Evolutionary conservation across 108 stramenopile species (phyloP).

Genomic region (Hondaea fermentalgiana): DNA sequence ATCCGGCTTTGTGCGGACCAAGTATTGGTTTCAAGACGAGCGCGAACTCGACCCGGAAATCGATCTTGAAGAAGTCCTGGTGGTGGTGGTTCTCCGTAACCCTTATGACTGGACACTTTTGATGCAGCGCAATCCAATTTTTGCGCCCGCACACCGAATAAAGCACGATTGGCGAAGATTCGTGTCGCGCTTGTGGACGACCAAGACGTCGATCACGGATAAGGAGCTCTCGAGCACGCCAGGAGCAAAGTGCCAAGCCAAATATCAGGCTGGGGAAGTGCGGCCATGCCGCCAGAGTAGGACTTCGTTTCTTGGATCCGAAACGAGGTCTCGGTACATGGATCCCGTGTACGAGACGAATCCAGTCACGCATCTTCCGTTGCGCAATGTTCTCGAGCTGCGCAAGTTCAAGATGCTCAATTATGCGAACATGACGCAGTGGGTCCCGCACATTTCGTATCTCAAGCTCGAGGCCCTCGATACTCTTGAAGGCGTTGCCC

Average conservation of each 20-base stretch:
- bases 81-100: background rate
- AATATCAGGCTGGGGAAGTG: background rate
- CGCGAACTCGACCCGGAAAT: background rate
- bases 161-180: background rate
- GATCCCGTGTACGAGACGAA: background rate
- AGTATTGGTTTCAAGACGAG: constrained; percentile 1
- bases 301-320: background rate
- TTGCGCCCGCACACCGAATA: background rate
- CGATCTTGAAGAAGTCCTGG: background rate
- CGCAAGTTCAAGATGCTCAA: constrained; percentile 16
- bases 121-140: background rate
- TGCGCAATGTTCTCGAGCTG: background rate
- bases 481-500: background rate
- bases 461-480: background rate
- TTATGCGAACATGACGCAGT: constrained; percentile 7
- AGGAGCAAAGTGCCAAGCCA: background rate
- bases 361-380: background rate
- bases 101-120: background rate
- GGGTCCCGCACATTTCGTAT: background rate
- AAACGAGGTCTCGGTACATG: background rate
- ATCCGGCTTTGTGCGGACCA: background rate
- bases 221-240: constrained; percentile 6
- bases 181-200: background rate
- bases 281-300: background rate
- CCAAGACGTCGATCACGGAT: background rate